Conservation (phyloP, 2,329 filamentous ascomycete genomes). For the Passalora sequoiae region DNA sequence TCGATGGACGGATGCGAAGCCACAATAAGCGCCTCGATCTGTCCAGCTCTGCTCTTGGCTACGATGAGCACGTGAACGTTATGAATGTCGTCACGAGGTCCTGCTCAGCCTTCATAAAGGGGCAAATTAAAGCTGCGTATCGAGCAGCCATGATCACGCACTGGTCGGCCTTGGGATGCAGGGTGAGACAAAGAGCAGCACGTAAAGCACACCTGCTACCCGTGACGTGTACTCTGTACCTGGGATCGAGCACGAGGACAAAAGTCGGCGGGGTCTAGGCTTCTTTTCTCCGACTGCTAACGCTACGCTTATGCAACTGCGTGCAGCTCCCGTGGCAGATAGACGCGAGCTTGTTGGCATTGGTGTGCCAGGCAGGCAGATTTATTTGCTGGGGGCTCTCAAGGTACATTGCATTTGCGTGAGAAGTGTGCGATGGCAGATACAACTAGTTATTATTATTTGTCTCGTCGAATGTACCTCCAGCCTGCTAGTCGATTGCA, state of each 20-base stretch:
- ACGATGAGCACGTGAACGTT: constrained; percentile 1
- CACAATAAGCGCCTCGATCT: no score
- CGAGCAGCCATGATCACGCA: no score
- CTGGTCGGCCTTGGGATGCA: no score
- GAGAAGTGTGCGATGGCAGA: neutral
- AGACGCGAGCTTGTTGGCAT: constrained; percentile 3
- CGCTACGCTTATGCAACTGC: constrained; percentile 3
- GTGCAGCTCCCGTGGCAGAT: constrained; percentile 5
- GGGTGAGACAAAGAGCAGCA: no score
- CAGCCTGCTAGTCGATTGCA: neutral
- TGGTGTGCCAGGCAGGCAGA: neutral
- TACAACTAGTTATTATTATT: no score
- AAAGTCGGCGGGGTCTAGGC: constrained; percentile 5
- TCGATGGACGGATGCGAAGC: no score
- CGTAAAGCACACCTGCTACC: no score
- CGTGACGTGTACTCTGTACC: constrained; percentile 3
- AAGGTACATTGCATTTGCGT: neutral
- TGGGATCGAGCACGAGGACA: constrained; percentile 3
- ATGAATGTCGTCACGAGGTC: neutral
- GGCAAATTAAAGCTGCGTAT: no score
- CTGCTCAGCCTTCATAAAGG: no score
- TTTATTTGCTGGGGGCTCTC: constrained; percentile 1
- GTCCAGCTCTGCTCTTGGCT: neutral
- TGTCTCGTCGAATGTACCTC: no score
- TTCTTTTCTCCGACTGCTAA: neutral